Evolutionary conservation across 148 eudicot species (phyloP), one percentile per base, ranked within the genome.

Genomic region (Rhododendron ovatum): DNA sequence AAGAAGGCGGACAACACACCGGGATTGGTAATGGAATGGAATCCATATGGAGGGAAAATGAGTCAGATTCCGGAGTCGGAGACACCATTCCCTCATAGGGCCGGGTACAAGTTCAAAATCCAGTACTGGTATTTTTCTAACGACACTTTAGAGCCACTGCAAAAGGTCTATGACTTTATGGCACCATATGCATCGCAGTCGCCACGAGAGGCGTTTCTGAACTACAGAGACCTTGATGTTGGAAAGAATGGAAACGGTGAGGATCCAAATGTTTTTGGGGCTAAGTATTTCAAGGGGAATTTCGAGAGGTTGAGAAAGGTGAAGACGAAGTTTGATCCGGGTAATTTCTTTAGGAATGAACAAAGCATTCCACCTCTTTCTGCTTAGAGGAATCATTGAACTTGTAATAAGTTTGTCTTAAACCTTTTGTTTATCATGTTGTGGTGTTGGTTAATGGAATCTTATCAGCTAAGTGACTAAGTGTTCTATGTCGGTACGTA

Each of bases 281-380:
- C 73, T 0, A 82, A 76, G 43, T 86, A 86, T 59, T 86, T 57
- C 63, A 82, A 82, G 13, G 50, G 61, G 24, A 86, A 86, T 43
- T 86, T 86, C 22, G 26, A 83, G 5, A 78, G 88, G 37, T 47
- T 86, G 73, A 84, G 78, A 1, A 37, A 28, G n/a, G 78, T 76
- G 5, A 86, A 86, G 80, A 77, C 77, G 17, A 30, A 22, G 63
- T 61, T 86, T 55, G 88, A 86, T 47, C 85, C 88, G 15, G 20
- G 26, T 12, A 86, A 86, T 76, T 86, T 86, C 67, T 86, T 86
- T 47, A 75, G 63, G 30, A 74, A 86, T 48, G 88, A 86, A n/a
- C 88, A 86, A 17, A 86, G 88, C 37, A 82, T 86, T 11, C 88
- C 88, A 0, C 59, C 85, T 15, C 24, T 81, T 37, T 41, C 20